Base-by-base conservation (phyloP, 2,329 filamentous ascomycete species). In the Didymella lethalis region DNA sequence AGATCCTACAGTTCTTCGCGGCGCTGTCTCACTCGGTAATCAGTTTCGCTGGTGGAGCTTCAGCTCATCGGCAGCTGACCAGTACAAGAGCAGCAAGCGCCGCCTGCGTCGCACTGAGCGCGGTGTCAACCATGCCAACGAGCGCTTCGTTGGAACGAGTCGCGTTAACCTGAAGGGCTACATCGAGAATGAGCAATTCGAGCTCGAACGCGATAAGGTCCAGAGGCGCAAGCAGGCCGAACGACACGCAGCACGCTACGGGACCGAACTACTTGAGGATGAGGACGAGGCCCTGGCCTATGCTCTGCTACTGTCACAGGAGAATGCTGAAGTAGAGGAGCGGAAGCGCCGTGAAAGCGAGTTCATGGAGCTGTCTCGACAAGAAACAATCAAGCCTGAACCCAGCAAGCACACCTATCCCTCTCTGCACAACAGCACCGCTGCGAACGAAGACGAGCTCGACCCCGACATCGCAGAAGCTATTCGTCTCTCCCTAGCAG, bases 1-100 rank as follows among this genome's bases (percentile, higher is more conserved):
- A 0, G 92, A 98, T 69, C 87, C 95, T 25, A 93, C 92, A 0
- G 83, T 90, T 0, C 84, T 99, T 14, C 89, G 94, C 34, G 95
- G 95, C 6, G 87, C 97, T 61, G 88, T 97, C 1, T 90, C 93
- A 0, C 87, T 97, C 49, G 95, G 95, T 11, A 91, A 90, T 0
- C 90, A 94, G 70, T 80, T 99, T 18, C 90, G 92, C 12, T 98
- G 93, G 75, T 99, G 95, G 95, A 89, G 91, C 3, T 98, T 96
- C 74, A 96, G 91, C 75, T 94, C 93, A n/a, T 85, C 85, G 25
- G 85, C 85, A 10, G 89, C 89, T 0, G 88, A 90, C 68, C 88
- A 92, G 61, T 87, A 89, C 59, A 86, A 89, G 49, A 88, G 88
- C 55, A 90, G 86, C 62, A 97, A 96, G 77, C 90, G 93, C n/a